phyloP scores from a whole-genome alignment of 163 green algal species.

The Scenedesmus sp. region DNA sequence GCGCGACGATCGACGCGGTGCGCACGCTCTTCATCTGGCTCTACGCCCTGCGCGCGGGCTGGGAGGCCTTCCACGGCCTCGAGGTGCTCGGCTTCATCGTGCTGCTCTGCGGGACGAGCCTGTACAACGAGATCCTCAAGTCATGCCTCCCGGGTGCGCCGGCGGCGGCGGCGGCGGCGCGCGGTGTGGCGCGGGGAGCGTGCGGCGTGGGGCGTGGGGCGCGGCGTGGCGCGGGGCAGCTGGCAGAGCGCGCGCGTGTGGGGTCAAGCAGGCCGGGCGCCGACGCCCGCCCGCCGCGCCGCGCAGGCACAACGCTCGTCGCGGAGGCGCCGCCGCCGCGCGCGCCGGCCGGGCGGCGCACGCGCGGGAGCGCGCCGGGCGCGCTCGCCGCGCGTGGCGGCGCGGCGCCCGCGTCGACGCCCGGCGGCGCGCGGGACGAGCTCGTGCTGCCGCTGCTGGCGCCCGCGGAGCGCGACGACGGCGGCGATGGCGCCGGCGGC shows the following conservation, averaged over 20 bases:
- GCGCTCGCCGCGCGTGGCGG: too few relatives aligned
- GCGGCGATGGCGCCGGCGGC: not conserved
- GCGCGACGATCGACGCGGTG: slow-evolving; percentile 85
- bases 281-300: too few relatives aligned
- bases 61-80: slow-evolving; percentile 84
- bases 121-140: slow-evolving; percentile 88
- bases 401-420: too few relatives aligned
- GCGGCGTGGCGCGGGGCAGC: too few relatives aligned
- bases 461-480: not conserved
- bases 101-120: slow-evolving; percentile 72
- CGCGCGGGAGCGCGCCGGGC: not conserved
- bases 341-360: not conserved
- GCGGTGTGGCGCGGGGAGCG: too few relatives aligned
- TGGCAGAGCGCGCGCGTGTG: too few relatives aligned
- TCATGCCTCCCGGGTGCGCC: slow-evolving; percentile 57
- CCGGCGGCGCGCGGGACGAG: too few relatives aligned
- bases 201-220: too few relatives aligned
- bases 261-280: not conserved
- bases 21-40: slow-evolving; percentile 86
- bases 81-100: slow-evolving; percentile 84
- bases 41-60: slow-evolving; percentile 74
- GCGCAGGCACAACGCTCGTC: not conserved
- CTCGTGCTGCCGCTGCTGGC: too few relatives aligned
- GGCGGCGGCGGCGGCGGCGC: not conserved
- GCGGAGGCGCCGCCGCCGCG: not conserved